These are phyloP conservation scores for Nevesoporus exiguus DNA, from an alignment of 768 basidiomycete genomes.

Conservation along the genomic window DNA sequence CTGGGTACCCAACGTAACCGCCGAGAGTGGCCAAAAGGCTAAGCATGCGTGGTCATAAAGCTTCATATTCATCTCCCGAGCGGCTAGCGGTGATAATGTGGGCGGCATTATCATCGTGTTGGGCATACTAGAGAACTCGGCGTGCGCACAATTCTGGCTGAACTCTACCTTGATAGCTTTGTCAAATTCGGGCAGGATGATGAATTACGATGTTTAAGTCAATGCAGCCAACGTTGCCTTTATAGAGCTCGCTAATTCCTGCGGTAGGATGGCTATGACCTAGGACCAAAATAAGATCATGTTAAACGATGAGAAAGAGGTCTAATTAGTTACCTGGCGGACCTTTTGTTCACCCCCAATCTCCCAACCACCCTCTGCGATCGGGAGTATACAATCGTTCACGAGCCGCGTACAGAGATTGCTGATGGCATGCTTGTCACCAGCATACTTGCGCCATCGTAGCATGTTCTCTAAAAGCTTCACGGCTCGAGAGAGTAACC, in stretches of 20 bases:
- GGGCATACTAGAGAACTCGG: constrained; percentile 23
- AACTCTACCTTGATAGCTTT: constrained; percentile 1
- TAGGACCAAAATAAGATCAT: constrained; percentile 13
- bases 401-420: constrained; percentile 55
- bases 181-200: background rate
- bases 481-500: constrained; percentile 60
- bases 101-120: constrained; percentile 35
- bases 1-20: background rate
- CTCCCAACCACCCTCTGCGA: constrained; percentile 81
- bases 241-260: constrained; percentile 24
- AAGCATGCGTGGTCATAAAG: constrained; percentile 48
- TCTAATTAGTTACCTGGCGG: constrained; percentile 46
- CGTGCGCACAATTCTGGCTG: background rate
- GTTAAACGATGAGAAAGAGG: background rate
- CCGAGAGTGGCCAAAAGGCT: background rate
- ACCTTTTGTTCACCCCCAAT: constrained; percentile 73
- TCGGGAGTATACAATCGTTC: constrained; percentile 54
- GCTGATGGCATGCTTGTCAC: constrained; percentile 56
- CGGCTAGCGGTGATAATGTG: constrained; percentile 39
- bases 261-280: constrained; percentile 23
- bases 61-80: constrained; percentile 51
- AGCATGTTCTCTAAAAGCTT: constrained; percentile 76
- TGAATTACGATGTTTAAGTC: constrained; percentile 13
- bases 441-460: constrained; percentile 71
- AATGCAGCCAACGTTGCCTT: constrained; percentile 13